Conservation (phyloP, 2,329 filamentous ascomycete genomes). For the Hawksworthiomyces lignivorus region DNA sequence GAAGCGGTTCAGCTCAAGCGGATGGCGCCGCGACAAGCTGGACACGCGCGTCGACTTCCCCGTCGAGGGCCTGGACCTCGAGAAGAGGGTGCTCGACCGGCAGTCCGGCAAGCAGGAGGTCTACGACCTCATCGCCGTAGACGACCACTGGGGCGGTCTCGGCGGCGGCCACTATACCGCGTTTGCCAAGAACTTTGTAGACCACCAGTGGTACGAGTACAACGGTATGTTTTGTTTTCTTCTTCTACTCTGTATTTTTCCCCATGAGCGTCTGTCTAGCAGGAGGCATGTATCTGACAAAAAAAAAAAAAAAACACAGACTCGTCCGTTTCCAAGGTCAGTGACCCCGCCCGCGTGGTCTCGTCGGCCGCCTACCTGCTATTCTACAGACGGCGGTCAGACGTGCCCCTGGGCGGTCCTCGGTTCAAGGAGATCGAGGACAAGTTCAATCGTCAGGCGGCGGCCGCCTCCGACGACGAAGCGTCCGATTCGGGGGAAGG, state of each 20-base stretch:
- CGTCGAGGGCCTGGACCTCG: conserved; percentile 77
- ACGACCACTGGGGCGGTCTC: conserved; percentile 90
- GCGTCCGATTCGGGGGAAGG: conserved; percentile 61
- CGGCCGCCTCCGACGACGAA: conserved; percentile 39
- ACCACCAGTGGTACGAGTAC: conserved; percentile 89
- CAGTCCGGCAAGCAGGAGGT: conserved; percentile 75
- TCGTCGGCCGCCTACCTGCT: conserved; percentile 80
- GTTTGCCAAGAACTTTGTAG: conserved; percentile 84
- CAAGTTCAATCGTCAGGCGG: conserved; percentile 46
- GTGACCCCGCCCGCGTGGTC: conserved; percentile 55
- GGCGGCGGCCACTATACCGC: conserved; percentile 96
- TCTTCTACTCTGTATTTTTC: not conserved
- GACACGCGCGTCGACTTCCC: conserved; percentile 90
- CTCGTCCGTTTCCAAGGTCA: conserved; percentile 58
- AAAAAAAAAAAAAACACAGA: conserved; percentile 55
- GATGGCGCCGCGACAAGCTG: conserved; percentile 80
- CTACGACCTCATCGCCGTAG: conserved; percentile 91
- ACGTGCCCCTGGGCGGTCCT: conserved; percentile 68
- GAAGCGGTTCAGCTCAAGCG: conserved; percentile 86
- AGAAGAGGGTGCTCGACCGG: conserved; percentile 66
- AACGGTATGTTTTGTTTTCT: conserved; percentile 59
- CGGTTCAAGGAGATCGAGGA: conserved; percentile 64
- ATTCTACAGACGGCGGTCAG: conserved; percentile 86
- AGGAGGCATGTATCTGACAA: too few species aligned
- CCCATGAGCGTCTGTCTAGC: not conserved